phyloP scores from a whole-genome alignment of 192 early-diverging fungal genomes.

The Coemansia sp. region DNA sequence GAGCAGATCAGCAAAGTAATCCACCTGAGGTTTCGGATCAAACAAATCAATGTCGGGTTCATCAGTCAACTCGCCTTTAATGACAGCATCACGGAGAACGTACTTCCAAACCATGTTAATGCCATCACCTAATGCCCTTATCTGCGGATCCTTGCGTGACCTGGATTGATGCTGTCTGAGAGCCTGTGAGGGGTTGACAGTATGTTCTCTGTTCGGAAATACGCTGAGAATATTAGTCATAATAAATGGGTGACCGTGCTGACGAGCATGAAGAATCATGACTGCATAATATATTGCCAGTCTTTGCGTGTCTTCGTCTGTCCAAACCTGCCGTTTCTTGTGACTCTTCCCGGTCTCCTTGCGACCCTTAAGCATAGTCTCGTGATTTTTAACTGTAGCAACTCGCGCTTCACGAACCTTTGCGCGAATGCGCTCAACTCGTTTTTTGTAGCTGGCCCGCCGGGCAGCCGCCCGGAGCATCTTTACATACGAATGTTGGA shows the following conservation, averaged over 20 bases:
- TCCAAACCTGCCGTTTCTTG: slow-evolving; percentile 12
- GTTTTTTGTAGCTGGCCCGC: neutral
- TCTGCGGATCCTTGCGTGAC: slow-evolving; percentile 1
- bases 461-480: neutral
- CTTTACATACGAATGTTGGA: slow-evolving; percentile 12
- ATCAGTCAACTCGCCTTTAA: slow-evolving; percentile 15
- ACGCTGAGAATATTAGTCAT: neutral
- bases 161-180: slow-evolving; percentile 18
- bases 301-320: slow-evolving; percentile 9
- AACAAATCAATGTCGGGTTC: slow-evolving; percentile 16
- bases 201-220: slow-evolving; percentile 22
- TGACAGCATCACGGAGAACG: slow-evolving; percentile 33
- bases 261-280: slow-evolving; percentile 21
- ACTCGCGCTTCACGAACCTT: slow-evolving; percentile 5
- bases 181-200: slow-evolving; percentile 8
- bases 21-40: slow-evolving; percentile 12
- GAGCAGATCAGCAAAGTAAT: slow-evolving; percentile 20
- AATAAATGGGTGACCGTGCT: slow-evolving; percentile 21
- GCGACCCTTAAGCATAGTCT: neutral
- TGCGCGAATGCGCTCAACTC: neutral
- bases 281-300: slow-evolving; percentile 22
- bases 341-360: neutral
- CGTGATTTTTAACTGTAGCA: neutral
- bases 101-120: slow-evolving; percentile 25
- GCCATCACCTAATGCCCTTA: neutral